Evolutionary conservation across 352 stramenopile genomes (phyloP), one percentile per base, ranked within the genome.

Genomic region (Plasmopara viticola): DNA sequence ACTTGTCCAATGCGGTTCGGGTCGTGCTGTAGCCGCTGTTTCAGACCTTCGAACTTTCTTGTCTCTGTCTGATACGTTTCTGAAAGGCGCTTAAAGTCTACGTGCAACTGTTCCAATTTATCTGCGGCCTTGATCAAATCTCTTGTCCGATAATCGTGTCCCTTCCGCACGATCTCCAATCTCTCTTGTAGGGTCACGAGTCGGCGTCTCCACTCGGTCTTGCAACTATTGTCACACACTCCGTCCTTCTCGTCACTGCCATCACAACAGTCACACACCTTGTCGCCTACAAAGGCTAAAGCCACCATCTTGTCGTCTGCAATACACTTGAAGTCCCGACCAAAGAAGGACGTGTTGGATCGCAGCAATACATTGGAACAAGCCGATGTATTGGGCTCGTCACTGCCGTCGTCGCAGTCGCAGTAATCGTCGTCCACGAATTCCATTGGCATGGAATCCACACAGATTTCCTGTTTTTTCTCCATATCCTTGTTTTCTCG

Each of bases 201-300:
- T 31, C 55, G 47, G 5, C 25, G 9, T n/a, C 48, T 37, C 45
- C 68, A 62, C 37, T 71, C 42, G 9, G 41, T 37, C 1, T 39
- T 41, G 39, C 81, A 91, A 31, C 53, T 71, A 50, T 87, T 48
- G 13, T n/a, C 6, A 42, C 81, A 90, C 35, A 59, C 37, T 17
- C 57, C 54, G 0, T 45, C 8, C 4, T n/a, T 29, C 51, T 98
- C 95, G 60, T 98, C 95, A 49, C 81, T 89, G 18, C 95, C 96
- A 72, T 98, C 95, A 65, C 96, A 99, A 63, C 96, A 99, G 78
- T 99, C 96, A 61, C 96, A 99, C 41, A 98, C 80, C n/a, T 85
- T 86, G 64, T 99, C 96, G 9, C 73, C 42, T 0, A 98, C 61
- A 40, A 89, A 78, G 0, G 70, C 82, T 5, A 74, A 31, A 0